Evolutionary conservation across 2,329 filamentous ascomycete species (phyloP), one percentile per base, ranked within the genome.

Genomic region (Exophiala sp.): DNA sequence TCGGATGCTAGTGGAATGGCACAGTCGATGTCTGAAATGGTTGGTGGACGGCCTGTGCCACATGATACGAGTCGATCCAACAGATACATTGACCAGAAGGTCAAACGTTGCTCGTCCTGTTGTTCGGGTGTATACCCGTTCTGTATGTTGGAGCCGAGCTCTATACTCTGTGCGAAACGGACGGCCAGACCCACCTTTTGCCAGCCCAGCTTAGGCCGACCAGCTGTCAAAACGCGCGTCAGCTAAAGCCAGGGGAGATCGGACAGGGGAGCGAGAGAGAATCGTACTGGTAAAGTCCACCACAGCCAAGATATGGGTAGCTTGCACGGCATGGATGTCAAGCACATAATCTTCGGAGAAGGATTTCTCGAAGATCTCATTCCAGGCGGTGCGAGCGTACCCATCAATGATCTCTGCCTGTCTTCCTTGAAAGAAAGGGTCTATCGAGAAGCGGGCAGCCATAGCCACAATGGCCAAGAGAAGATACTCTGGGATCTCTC

Each of bases 101-200:
- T 56, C 23, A 62, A 52, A 11, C 63, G 57, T 16, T 53, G 53
- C 35, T 66, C 63, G 41, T 66, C 64, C 37, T 65, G 62, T 32
- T 64, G 59, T 0, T 53, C 21, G 8, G 62, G 45, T 1, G 62
- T 41, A 29, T 53, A 54, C 7, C 34, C 19, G 6, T 38, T 38
- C 2, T 60, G 57, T 34, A 34, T 34, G 14, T 65, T 63, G 2
- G 39, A 52, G 57, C 63, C 64, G 7, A 65, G 65, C 8, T 63
- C 64, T 14, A 70, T 66, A 38, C 62, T 62, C 41, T 66, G 64
- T 5, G 86, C 90, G 65, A 80, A 93, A 34, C 87, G 93, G 60
- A 70, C 61, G 1, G 63, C 59, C 2, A 64, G 43, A 2, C 62
- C 62, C 9, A 65, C 60, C 34, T 70, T 70, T 8, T 70, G 58